Evolutionary conservation across 441 rosid species (phyloP).

Genomic region (Populus tomentosa): DNA sequence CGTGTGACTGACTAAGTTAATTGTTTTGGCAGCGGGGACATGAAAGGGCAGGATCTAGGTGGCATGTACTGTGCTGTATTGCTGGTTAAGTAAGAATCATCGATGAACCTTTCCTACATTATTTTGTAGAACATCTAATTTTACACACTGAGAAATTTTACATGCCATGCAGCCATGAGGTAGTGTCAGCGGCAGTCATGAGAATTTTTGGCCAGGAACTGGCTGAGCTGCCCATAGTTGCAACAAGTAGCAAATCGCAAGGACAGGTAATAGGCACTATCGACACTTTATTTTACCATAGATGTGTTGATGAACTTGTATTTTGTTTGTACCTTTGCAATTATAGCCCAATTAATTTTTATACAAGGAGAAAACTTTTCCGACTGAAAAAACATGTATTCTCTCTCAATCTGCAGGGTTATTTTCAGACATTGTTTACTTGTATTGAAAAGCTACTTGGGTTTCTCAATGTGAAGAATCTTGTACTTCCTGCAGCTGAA

Average conservation of each 20-base stretch:
- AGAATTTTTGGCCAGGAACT: slow-evolving; percentile 76
- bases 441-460: slow-evolving; percentile 74
- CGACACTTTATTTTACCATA: background rate
- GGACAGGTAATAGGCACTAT: slow-evolving; percentile 48
- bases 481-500: slow-evolving; percentile 85
- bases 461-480: slow-evolving; percentile 57
- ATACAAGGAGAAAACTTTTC: background rate
- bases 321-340: background rate
- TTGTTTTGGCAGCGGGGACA: slow-evolving; percentile 42
- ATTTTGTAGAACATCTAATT: background rate
- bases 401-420: slow-evolving; percentile 50
- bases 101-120: background rate
- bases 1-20: background rate
- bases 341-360: background rate
- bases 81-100: slow-evolving; percentile 64
- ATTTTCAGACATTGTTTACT: slow-evolving; percentile 68
- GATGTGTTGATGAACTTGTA: background rate
- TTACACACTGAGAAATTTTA: slow-evolving; percentile 3
- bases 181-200: slow-evolving; percentile 72
- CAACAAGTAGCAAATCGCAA: slow-evolving; percentile 61
- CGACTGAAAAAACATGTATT: background rate
- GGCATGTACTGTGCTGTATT: slow-evolving; percentile 86
- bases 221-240: slow-evolving; percentile 92
- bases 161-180: slow-evolving; percentile 54
- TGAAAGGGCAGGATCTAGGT: slow-evolving; percentile 62